These are phyloP conservation scores for Oryza glaberrima DNA, from an alignment of 176 grass and related monocot genomes.

Conservation along the genomic window DNA sequence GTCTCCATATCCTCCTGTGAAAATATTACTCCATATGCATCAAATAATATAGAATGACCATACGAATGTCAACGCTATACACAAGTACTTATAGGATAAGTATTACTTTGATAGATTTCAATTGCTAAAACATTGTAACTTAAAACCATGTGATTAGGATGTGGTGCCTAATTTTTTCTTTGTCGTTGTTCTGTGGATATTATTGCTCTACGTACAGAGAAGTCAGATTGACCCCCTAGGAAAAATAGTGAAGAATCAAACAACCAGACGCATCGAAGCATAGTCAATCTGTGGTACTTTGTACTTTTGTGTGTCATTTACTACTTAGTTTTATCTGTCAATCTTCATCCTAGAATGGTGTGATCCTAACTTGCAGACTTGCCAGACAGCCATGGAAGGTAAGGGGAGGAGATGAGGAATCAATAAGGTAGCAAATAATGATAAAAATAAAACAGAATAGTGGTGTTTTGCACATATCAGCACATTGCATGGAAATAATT, in stretches of 20 bases:
- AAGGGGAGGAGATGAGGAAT: background rate
- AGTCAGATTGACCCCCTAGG: background rate
- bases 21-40: background rate
- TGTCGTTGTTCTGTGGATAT: background rate
- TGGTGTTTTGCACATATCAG: constrained; percentile 5
- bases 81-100: background rate
- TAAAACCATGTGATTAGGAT: background rate
- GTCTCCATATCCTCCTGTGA: background rate
- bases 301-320: background rate
- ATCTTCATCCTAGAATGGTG: background rate
- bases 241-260: constrained; percentile 34
- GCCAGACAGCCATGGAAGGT: background rate
- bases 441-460: background rate
- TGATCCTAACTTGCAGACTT: background rate
- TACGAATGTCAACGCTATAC: background rate
- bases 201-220: background rate
- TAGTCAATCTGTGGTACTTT: background rate
- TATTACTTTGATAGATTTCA: background rate
- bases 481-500: background rate
- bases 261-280: constrained; percentile 22
- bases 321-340: background rate
- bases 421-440: background rate
- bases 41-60: background rate
- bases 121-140: background rate
- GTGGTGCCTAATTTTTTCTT: constrained; percentile 6